Evolutionary conservation across 2,329 filamentous ascomycete species (phyloP), one percentile per base, ranked within the genome.

Genomic region (Venturia aucupariae): DNA sequence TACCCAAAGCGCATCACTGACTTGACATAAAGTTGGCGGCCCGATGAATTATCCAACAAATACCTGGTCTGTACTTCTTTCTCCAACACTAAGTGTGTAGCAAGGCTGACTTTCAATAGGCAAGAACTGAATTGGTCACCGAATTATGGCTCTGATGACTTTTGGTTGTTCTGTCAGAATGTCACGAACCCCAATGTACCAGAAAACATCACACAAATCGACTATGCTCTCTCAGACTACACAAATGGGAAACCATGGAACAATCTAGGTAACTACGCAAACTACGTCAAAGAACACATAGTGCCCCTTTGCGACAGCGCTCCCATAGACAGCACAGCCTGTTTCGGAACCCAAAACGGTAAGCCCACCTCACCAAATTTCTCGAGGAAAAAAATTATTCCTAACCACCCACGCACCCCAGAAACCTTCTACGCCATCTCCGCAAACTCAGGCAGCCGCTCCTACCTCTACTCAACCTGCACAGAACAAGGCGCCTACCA

Each of bases 151-250:
- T 73, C 73, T 1, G 69, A 76, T 4, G 79, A 83, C 68, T 83
- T 83, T 69, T 83, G 77, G 71, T 67, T 76, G 55, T 84, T 84
- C 72, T 83, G 81, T 69, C 74, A 72, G 10, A 83, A 82, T 63
- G 75, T 83, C 55, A 81, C 81, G 1, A 76, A 82, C 64, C 70
- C 77, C 39, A 69, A 79, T 60, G 73, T 79, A 0, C 77, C 80
- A 0, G 73, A 71, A 32, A 75, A 76, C 54, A 74, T 81, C 63
- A 77, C 76, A 1, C 71, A 74, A 2, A 70, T 81, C 42, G 81
- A 84, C 66, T 75, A 75, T 51, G 72, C 71, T 8, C 71, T 83
- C 17, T 72, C 80, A 11, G 76, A 80, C 11, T 82, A 82, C 69
- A 81, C 81, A 0, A 68, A 76, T 38, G 81, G 80, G 19, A 74